These are phyloP conservation scores for Phytomonas francai DNA, from an alignment of 208 protist species.

Conservation along the genomic window DNA sequence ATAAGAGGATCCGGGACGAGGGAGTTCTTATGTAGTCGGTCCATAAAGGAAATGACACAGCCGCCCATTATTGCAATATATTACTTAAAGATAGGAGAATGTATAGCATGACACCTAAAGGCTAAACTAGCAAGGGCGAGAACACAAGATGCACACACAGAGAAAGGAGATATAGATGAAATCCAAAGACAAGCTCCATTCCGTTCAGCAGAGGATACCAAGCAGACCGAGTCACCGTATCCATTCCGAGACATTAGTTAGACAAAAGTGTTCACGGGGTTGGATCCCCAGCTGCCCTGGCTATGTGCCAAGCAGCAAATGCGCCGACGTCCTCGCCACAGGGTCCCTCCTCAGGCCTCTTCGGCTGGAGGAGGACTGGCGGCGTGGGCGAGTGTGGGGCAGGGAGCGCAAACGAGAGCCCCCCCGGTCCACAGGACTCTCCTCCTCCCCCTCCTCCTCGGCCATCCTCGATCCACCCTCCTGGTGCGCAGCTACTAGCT, in stretches of 20 bases:
- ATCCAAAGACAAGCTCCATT: background rate
- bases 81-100: too few species aligned
- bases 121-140: too few species aligned
- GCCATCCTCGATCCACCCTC: background rate
- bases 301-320: background rate
- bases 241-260: background rate
- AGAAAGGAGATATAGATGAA: constrained; percentile 11
- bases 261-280: too few species aligned
- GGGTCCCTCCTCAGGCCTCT: too few species aligned
- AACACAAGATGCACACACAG: constrained; percentile 8
- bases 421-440: too few species aligned
- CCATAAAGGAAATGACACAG: constrained; percentile 38
- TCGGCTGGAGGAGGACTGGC: too few species aligned
- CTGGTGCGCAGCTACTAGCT: too few species aligned
- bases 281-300: too few species aligned
- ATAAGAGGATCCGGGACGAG: constrained; percentile 18
- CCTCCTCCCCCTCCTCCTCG: background rate
- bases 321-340: background rate
- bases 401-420: too few species aligned
- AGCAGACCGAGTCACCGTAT: too few species aligned
- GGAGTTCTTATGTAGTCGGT: constrained; percentile 18
- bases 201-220: background rate
- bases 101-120: too few species aligned
- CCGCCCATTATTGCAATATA: constrained; percentile 37
- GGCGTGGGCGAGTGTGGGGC: too few species aligned